Conservation (phyloP, 1,284 basidiomycete genomes). For the Coniferiporia sulphurascens region DNA sequence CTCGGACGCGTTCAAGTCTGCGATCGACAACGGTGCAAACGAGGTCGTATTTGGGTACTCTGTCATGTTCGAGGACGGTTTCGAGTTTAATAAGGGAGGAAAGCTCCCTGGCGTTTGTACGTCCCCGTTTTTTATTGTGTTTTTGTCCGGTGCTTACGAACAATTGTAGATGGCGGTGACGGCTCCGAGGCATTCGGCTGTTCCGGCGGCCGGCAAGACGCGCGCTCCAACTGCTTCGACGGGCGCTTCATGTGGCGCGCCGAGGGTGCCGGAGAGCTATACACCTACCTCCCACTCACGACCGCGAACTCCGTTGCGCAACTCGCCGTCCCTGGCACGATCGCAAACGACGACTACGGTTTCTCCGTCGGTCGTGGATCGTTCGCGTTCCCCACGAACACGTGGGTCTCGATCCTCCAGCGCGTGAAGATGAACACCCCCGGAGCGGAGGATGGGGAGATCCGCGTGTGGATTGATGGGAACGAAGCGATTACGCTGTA, state of each 20-base stretch:
- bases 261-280: conserved; percentile 49
- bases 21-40: conserved; percentile 9
- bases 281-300: conserved; percentile 49
- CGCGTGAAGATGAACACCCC: conserved; percentile 37
- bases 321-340: conserved; percentile 22
- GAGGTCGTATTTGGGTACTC: conserved; percentile 16
- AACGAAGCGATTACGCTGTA: conserved; percentile 16
- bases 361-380: conserved; percentile 26
- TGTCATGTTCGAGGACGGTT: conserved; percentile 18
- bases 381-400: conserved; percentile 23
- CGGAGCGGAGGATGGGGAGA: conserved; percentile 24
- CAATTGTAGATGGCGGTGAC: conserved; percentile 44
- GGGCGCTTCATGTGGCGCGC: conserved; percentile 24
- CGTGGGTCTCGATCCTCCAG: conserved; percentile 36
- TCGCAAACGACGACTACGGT: conserved; percentile 25
- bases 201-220: conserved; percentile 47
- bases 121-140: conserved; percentile 21
- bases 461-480: conserved; percentile 26
- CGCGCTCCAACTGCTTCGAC: conserved; percentile 21
- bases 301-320: conserved; percentile 7
- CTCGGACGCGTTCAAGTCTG: conserved; percentile 11
- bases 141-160: too few species aligned
- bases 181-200: conserved; percentile 39
- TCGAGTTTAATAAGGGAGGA: conserved; percentile 35
- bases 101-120: conserved; percentile 53